Evolutionary conservation across 176 grass and related monocot genomes (phyloP).

Genomic region (Coix lacrymajobi): DNA sequence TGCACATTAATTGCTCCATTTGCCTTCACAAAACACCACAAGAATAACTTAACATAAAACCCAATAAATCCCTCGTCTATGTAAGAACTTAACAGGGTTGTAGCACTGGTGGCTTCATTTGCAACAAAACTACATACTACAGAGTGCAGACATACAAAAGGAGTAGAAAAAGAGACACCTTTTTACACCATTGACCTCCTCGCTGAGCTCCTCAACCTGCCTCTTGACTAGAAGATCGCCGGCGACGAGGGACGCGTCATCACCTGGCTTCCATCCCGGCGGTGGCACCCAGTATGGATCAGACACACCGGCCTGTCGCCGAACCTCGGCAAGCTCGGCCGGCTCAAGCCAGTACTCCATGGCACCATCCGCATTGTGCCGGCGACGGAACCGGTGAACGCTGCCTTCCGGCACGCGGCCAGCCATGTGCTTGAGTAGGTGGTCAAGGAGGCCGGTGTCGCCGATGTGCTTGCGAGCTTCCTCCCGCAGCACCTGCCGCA

Average conservation of each 20-base stretch:
- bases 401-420: constrained; percentile 57
- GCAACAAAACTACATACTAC: background rate
- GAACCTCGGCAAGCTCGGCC: constrained; percentile 56
- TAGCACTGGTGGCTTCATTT: background rate
- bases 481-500: constrained; percentile 57
- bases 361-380: constrained; percentile 75
- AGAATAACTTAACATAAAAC: constrained; percentile 9
- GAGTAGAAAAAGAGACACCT: constrained; percentile 20
- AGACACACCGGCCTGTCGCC: constrained; percentile 53
- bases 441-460: constrained; percentile 86
- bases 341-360: constrained; percentile 99
- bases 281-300: constrained; percentile 79
- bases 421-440: constrained; percentile 87
- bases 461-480: constrained; percentile 88
- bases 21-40: constrained; percentile 29
- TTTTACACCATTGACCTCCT: constrained; percentile 48
- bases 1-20: constrained; percentile 39
- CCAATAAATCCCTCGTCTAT: background rate
- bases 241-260: constrained; percentile 34
- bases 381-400: constrained; percentile 59
- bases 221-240: constrained; percentile 53
- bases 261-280: constrained; percentile 70
- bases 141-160: background rate
- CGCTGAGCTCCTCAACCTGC: constrained; percentile 55
- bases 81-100: background rate